phyloP scores from a whole-genome alignment of 768 basidiomycete species.

The Auriscalpium orientale region DNA sequence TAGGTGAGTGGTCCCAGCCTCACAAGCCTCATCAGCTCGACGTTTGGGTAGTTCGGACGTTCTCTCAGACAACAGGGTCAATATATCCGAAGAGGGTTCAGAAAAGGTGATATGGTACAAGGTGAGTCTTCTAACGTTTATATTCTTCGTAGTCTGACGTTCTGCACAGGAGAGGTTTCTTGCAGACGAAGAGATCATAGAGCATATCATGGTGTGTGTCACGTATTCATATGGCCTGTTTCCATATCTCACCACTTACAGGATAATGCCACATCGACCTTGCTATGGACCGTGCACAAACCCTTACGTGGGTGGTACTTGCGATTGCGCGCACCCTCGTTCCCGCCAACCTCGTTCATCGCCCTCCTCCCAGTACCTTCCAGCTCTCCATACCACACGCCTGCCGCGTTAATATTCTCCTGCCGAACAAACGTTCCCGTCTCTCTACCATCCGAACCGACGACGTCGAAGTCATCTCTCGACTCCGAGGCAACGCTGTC shows the following conservation, averaged over 20 bases:
- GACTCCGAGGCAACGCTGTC: slow-evolving; percentile 25
- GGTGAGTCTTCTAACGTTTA: slow-evolving; percentile 29
- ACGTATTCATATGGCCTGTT: not conserved
- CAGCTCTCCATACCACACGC: slow-evolving; percentile 23
- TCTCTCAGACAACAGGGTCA: slow-evolving; percentile 58
- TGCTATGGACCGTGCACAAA: slow-evolving; percentile 72
- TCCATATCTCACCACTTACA: slow-evolving; percentile 16
- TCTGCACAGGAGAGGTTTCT: slow-evolving; percentile 59
- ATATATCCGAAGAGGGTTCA: slow-evolving; percentile 50
- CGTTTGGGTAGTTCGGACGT: slow-evolving; percentile 59
- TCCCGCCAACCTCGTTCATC: slow-evolving; percentile 44
- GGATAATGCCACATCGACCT: slow-evolving; percentile 60
- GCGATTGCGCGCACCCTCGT: slow-evolving; percentile 61
- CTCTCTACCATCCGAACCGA: not conserved
- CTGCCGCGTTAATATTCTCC: slow-evolving; percentile 27
- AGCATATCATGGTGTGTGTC: slow-evolving; percentile 57
- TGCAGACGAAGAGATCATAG: slow-evolving; percentile 67
- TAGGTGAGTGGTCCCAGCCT: not conserved
- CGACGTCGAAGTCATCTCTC: slow-evolving; percentile 10
- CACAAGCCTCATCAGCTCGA: not conserved
- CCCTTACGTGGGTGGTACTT: slow-evolving; percentile 84
- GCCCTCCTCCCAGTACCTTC: slow-evolving; percentile 26
- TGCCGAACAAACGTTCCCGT: slow-evolving; percentile 25
- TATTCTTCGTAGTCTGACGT: slow-evolving; percentile 8
- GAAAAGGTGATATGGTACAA: slow-evolving; percentile 67